Conservation (phyloP, 352 stramenopile genomes). For the Phytophthora rubi region DNA sequence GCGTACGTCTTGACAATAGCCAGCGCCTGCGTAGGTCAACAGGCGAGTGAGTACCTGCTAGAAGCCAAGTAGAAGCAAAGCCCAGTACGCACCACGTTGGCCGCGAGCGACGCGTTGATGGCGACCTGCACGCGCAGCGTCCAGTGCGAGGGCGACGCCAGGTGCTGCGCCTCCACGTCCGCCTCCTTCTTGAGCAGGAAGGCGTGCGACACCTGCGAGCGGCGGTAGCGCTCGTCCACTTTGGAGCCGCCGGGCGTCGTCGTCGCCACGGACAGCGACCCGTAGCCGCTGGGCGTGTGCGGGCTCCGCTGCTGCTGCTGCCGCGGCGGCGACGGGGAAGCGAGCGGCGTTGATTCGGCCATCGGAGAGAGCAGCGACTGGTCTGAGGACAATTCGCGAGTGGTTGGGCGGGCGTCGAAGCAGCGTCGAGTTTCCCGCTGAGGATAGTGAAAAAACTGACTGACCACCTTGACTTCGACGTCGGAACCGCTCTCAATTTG, state of each 20-base stretch:
- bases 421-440: not conserved
- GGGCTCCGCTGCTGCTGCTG: slow-evolving; percentile 13
- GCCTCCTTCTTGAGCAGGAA: slow-evolving; percentile 70
- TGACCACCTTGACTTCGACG: not conserved
- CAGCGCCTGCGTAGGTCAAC: slow-evolving; percentile 25
- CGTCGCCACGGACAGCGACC: slow-evolving; percentile 21
- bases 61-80: not conserved
- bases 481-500: not conserved
- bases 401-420: not conserved
- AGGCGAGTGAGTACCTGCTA: no score
- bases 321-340: slow-evolving; percentile 11
- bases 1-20: slow-evolving; percentile 80
- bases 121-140: slow-evolving; percentile 62
- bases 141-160: slow-evolving; percentile 35
- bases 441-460: no score
- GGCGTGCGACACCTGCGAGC: slow-evolving; percentile 78
- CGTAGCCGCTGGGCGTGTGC: slow-evolving; percentile 29
- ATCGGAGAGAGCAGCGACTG: slow-evolving; percentile 1
- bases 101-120: slow-evolving; percentile 70
- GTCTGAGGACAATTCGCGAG: slow-evolving; percentile 14
- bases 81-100: slow-evolving; percentile 68
- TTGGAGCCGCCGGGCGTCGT: slow-evolving; percentile 26
- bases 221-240: slow-evolving; percentile 37
- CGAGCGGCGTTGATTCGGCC: slow-evolving; percentile 16
- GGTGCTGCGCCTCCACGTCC: slow-evolving; percentile 48